These are phyloP conservation scores for Candida parachauliodes DNA, from an alignment of 805 yeast genomes.

Conservation along the genomic window DNA sequence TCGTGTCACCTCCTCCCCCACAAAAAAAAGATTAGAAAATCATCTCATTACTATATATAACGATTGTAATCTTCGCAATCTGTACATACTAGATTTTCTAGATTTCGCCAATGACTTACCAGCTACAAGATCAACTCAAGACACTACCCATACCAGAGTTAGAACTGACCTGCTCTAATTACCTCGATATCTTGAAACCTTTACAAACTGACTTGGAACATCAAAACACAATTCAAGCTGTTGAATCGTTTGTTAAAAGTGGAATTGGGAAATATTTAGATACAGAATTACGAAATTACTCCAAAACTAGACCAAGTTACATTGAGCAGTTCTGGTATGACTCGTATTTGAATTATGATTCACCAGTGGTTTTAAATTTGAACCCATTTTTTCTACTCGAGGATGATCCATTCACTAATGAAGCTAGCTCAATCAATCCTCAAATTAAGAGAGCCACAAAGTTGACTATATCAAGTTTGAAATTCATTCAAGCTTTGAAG, in stretches of 20 bases:
- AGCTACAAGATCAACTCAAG: constrained; percentile 53
- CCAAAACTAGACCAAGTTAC: constrained; percentile 66
- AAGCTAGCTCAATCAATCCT: constrained; percentile 39
- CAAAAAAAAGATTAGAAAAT: neutral
- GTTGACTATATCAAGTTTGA: constrained; percentile 68
- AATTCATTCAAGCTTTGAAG: constrained; percentile 77
- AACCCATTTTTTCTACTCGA: constrained; percentile 88
- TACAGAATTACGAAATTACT: constrained; percentile 56
- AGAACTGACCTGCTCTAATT: constrained; percentile 60
- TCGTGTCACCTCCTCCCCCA: constrained; percentile 2
- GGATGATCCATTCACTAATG: constrained; percentile 81
- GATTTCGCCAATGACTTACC: constrained; percentile 40
- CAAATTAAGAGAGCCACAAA: constrained; percentile 82
- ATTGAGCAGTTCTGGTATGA: constrained; percentile 96
- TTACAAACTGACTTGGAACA: constrained; percentile 78
- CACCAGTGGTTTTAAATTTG: constrained; percentile 85
- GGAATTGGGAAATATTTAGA: constrained; percentile 57
- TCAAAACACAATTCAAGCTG: constrained; percentile 54
- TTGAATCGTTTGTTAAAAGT: constrained; percentile 50
- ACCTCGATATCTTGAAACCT: constrained; percentile 68
- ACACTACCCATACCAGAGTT: constrained; percentile 82
- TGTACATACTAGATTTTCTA: neutral
- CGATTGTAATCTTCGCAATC: neutral
- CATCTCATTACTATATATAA: neutral
- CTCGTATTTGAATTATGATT: constrained; percentile 80